phyloP scores from a whole-genome alignment of 2,329 filamentous ascomycete genomes.

The Venturia aucupariae region DNA sequence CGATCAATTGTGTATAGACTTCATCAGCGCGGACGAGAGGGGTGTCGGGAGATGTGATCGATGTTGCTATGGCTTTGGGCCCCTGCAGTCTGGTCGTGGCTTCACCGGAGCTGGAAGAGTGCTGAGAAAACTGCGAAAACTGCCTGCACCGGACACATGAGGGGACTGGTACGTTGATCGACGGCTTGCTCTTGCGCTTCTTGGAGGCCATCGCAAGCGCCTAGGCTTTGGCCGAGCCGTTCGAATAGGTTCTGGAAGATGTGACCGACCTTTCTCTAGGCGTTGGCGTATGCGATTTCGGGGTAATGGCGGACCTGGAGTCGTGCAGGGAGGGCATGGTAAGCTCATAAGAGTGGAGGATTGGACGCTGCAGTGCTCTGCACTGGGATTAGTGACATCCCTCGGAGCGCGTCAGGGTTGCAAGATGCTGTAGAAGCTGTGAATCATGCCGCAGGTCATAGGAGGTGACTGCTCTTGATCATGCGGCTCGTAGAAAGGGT shows the following conservation, averaged over 20 bases:
- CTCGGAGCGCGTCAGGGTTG: background rate
- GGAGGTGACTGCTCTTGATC: background rate
- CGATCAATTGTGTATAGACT: background rate
- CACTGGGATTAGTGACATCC: background rate
- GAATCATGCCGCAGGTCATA: background rate
- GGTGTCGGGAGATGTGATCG: background rate
- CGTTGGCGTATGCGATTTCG: background rate
- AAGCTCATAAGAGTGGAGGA: background rate
- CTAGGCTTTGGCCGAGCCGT: background rate
- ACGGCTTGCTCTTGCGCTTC: background rate
- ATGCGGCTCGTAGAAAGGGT: background rate
- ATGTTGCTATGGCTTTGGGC: background rate
- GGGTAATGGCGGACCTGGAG: background rate
- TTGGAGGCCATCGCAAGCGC: background rate
- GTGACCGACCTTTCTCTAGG: background rate
- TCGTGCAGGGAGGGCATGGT: background rate
- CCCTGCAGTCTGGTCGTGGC: background rate
- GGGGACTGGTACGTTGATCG: background rate
- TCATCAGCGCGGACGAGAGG: background rate
- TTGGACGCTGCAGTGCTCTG: background rate
- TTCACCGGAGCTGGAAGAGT: background rate
- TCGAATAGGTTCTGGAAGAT: background rate
- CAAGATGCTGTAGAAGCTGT: background rate
- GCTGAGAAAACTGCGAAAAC: background rate
- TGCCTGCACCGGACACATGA: background rate